Evolutionary conservation across 805 yeast species (phyloP).

Genomic region (Osmozyma mogii): DNA sequence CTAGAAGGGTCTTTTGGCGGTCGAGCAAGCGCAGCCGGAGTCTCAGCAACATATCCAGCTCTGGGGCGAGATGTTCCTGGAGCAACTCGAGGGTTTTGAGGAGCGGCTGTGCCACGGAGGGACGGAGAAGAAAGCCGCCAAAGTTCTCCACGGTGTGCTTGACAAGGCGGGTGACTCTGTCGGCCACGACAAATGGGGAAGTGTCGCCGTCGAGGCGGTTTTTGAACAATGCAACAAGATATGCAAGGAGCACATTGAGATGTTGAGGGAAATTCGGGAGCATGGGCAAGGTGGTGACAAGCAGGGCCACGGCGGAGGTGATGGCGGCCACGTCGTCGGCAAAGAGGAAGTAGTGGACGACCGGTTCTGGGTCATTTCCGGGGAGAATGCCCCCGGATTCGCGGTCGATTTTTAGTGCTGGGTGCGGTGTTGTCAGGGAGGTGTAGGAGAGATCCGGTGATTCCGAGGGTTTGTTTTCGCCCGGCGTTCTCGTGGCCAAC

Average conservation of each 20-base stretch:
- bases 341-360: slow-evolving; percentile 63
- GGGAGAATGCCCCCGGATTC: slow-evolving; percentile 27
- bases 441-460: slow-evolving; percentile 1
- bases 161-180: slow-evolving; percentile 46
- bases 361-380: slow-evolving; percentile 58
- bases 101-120: slow-evolving; percentile 49
- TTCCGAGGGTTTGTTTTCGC: too few relatives aligned
- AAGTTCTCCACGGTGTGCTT: slow-evolving; percentile 51
- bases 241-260: slow-evolving; percentile 15
- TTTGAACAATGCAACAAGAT: slow-evolving; percentile 15
- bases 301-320: slow-evolving; percentile 8
- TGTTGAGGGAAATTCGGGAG: slow-evolving; percentile 26
- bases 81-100: slow-evolving; percentile 43
- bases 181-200: slow-evolving; percentile 15
- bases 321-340: slow-evolving; percentile 9
- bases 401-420: slow-evolving; percentile 36
- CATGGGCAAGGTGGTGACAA: slow-evolving; percentile 25
- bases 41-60: slow-evolving; percentile 4
- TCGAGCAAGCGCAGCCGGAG: slow-evolving; percentile 25
- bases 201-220: slow-evolving; percentile 20
- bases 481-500: too few relatives aligned
- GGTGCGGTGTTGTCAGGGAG: slow-evolving; percentile 22
- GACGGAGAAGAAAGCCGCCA: slow-evolving; percentile 63
- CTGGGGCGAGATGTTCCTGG: slow-evolving; percentile 36
- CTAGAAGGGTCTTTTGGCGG: slow-evolving; percentile 37